Conservation (phyloP, 805 yeast genomes). For the Sugiyamaella smithiae region DNA sequence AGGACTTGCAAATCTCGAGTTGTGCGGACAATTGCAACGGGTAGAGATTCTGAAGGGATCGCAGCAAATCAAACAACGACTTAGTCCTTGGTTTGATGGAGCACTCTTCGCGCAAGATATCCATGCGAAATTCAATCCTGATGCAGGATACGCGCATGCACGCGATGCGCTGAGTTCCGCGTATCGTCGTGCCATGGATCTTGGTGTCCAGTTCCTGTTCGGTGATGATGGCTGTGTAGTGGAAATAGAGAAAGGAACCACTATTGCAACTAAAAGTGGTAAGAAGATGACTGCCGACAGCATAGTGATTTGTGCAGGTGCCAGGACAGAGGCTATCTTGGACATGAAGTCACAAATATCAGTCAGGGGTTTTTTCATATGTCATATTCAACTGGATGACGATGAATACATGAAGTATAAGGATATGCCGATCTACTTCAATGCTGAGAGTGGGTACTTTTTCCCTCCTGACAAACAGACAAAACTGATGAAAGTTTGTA, state of each 20-base stretch:
- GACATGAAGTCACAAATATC: slow-evolving; percentile 38
- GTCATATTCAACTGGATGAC: slow-evolving; percentile 38
- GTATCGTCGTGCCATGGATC: slow-evolving; percentile 30
- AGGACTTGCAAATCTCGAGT: not conserved
- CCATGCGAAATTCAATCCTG: slow-evolving; percentile 1
- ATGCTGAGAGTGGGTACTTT: slow-evolving; percentile 41
- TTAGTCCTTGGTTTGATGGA: slow-evolving; percentile 1
- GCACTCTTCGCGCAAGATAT: slow-evolving; percentile 13
- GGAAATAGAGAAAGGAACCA: slow-evolving; percentile 22
- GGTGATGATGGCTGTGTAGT: slow-evolving; percentile 28
- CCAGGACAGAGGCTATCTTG: slow-evolving; percentile 36
- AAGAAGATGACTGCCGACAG: slow-evolving; percentile 26
- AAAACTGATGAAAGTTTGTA: slow-evolving; percentile 10
- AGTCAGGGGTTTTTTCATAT: slow-evolving; percentile 44
- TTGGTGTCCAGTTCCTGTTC: slow-evolving; percentile 37
- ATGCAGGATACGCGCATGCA: slow-evolving; percentile 41
- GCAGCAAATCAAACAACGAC: slow-evolving; percentile 31
- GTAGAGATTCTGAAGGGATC: slow-evolving; percentile 7
- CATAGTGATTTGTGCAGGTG: slow-evolving; percentile 41
- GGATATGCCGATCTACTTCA: slow-evolving; percentile 38
- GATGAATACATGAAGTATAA: slow-evolving; percentile 35
- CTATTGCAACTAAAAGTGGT: not conserved
- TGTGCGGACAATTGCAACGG: not conserved
- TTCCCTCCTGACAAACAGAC: slow-evolving; percentile 38
- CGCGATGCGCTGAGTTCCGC: slow-evolving; percentile 32